Conservation (phyloP, 345 rosid genomes). For the Brassica incana region DNA sequence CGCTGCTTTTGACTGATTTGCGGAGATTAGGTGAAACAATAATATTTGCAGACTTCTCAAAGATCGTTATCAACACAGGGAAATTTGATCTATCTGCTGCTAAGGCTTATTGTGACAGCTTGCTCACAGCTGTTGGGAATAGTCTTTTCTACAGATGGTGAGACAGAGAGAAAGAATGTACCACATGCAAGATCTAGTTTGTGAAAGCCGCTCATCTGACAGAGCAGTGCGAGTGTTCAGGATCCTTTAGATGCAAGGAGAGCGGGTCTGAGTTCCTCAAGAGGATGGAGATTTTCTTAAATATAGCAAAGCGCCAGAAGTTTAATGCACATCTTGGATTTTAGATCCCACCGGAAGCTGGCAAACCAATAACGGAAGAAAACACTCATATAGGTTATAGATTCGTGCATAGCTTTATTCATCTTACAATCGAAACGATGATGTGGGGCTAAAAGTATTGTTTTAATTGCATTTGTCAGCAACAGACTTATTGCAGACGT, state of each 20-base stretch:
- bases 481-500: neutral
- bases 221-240: slow-evolving; percentile 79
- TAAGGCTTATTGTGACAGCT: slow-evolving; percentile 82
- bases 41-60: slow-evolving; percentile 87
- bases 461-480: neutral
- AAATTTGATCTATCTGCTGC: slow-evolving; percentile 71
- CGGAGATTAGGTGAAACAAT: slow-evolving; percentile 91
- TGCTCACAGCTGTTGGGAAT: slow-evolving; percentile 71
- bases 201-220: slow-evolving; percentile 86
- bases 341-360: slow-evolving; percentile 36
- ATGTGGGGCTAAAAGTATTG: neutral
- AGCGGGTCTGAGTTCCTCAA: slow-evolving; percentile 56
- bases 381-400: slow-evolving; percentile 5
- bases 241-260: slow-evolving; percentile 78
- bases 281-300: slow-evolving; percentile 70
- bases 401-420: slow-evolving; percentile 12
- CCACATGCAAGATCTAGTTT: slow-evolving; percentile 85
- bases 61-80: slow-evolving; percentile 83
- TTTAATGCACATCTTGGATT: slow-evolving; percentile 72
- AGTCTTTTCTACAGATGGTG: slow-evolving; percentile 80
- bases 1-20: slow-evolving; percentile 82
- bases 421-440: neutral
- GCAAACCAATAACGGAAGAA: neutral
- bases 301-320: slow-evolving; percentile 61
- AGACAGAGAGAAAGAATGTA: slow-evolving; percentile 77